Evolutionary conservation across 2,329 filamentous ascomycete species (phyloP), one percentile per base, ranked within the genome.

Genomic region (Cladophialophora yegresii): DNA sequence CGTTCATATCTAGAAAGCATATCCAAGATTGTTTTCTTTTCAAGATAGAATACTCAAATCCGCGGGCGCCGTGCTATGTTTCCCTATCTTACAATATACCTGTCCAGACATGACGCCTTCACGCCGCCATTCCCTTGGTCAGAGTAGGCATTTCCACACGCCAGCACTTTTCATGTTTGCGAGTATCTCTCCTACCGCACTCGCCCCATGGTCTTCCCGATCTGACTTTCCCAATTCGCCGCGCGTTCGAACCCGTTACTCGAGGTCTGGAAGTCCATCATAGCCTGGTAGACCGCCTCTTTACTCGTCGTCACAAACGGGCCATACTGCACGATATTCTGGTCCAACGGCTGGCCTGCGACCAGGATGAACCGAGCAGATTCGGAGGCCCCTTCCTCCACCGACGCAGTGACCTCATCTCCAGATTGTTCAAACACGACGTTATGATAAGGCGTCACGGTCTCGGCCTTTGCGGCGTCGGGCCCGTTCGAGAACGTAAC

Each of bases 341-440:
- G 91, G 71, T 93, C 88, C 0, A 93, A 81, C 1, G 92, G 91
- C 70, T 90, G 84, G 10, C 92, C 92, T 0, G 91, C 90, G 16
- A 95, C 83, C 36, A 96, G 80, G 51, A 95, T 73, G 63, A 85
- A 81, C 43, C 77, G 75, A 0, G 76, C 75, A 50, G 79, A 79
- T 70, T 85, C 82, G 40, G 84, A 82, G 0, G 89, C 90, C 51
- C 82, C 84, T 12, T 85, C 84, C 3, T 86, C 84, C 10, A 95
- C 90, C 57, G 85, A 84, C 1, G 88, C 86, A 67, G 89, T 83
- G 8, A 98, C 84, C 30, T 85, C 83, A 72, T 96, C 91, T 53
- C 93, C 93, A 30, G 85, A 81, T 69, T 87, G 85, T 72, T 92
- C 88, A 73, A 98, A 96, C 5, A 97, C 91, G 26, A 95, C 90